A percentile compares a stretch with the other conserved stretches of the same genome.
These are phyloP conservation scores for Penicillium sp. DNA, from an alignment of 2,329 filamentous ascomycete genomes.

Conservation along the genomic window DNA sequence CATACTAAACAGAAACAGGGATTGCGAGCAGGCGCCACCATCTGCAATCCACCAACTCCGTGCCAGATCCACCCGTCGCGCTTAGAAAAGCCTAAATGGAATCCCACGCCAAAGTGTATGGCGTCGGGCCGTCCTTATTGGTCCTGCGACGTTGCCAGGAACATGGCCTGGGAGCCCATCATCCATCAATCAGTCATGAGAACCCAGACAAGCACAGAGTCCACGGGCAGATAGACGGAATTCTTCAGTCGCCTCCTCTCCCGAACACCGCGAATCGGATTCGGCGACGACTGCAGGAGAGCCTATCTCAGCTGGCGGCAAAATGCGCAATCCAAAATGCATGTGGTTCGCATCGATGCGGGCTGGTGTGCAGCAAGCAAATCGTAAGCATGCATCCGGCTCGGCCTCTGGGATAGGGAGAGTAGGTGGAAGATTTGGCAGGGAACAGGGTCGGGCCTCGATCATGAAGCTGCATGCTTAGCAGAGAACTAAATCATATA, in stretches of 20 bases:
- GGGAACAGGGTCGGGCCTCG: neutral
- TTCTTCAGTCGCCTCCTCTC: neutral
- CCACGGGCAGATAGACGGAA: neutral
- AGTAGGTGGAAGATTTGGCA: neutral
- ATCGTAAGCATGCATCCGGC: neutral
- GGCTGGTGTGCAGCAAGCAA: slow-evolving; percentile 4
- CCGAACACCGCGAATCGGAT: slow-evolving; percentile 3
- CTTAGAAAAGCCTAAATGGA: slow-evolving; percentile 3
- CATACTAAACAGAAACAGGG: neutral
- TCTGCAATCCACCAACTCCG: neutral
- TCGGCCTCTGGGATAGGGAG: neutral
- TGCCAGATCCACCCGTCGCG: slow-evolving; percentile 7
- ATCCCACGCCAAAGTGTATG: neutral
- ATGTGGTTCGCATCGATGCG: neutral
- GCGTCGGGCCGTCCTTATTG: neutral
- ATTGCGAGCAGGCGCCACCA: neutral
- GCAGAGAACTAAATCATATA: too few species aligned
- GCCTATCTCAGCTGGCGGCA: slow-evolving; percentile 10
- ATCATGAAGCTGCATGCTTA: too few species aligned
- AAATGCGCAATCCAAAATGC: neutral
- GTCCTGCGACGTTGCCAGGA: neutral
- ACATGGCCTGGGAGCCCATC: neutral
- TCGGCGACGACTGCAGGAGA: neutral
- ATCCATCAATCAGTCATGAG: slow-evolving; percentile 7
- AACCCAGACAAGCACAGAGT: neutral